A percentile compares a stretch with the other conserved stretches of the same genome.
Evolutionary conservation across 805 yeast genomes (phyloP).

Genomic region (Ogataea neopini): DNA sequence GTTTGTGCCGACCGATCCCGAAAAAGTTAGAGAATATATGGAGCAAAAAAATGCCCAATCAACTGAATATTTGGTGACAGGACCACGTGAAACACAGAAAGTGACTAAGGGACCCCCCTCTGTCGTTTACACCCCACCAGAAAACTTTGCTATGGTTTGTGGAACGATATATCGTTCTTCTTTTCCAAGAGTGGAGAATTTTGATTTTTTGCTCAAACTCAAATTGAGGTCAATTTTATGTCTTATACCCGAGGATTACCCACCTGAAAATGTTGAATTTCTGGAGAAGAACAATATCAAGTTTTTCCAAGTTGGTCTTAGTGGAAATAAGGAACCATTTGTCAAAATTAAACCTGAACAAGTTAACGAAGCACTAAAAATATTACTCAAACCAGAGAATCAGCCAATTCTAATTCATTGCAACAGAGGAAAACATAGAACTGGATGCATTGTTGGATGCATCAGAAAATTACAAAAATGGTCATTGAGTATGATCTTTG

Average conservation of each 20-base stretch:
- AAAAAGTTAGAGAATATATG: conserved; percentile 21
- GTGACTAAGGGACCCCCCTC: conserved; percentile 3
- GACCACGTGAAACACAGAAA: conserved; percentile 2
- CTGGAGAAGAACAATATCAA: conserved; percentile 59
- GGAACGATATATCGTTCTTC: conserved; percentile 81
- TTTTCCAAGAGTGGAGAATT: conserved; percentile 85
- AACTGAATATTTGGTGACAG: conserved; percentile 3
- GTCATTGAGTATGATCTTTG: conserved; percentile 92
- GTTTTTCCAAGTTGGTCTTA: conserved; percentile 85
- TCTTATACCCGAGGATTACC: conserved; percentile 89
- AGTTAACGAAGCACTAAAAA: conserved; percentile 77
- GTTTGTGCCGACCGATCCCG: conserved; percentile 32
- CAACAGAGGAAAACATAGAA: conserved; percentile 94
- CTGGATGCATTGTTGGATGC: conserved; percentile 96
- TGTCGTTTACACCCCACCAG: conserved; percentile 62
- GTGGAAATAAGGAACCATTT: conserved; percentile 95
- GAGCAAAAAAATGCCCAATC: conserved; percentile 5
- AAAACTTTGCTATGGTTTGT: conserved; percentile 85
- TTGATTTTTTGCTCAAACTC: conserved; percentile 62
- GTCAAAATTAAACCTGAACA: conserved; percentile 68
- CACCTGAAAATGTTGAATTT: conserved; percentile 70
- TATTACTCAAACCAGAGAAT: conserved; percentile 79
- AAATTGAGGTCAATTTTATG: conserved; percentile 75
- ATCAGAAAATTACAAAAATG: conserved; percentile 85
- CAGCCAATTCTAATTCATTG: conserved; percentile 94